Conservation (phyloP, 1,139 yeast species). For the Debaryomyces psychrophilus region DNA sequence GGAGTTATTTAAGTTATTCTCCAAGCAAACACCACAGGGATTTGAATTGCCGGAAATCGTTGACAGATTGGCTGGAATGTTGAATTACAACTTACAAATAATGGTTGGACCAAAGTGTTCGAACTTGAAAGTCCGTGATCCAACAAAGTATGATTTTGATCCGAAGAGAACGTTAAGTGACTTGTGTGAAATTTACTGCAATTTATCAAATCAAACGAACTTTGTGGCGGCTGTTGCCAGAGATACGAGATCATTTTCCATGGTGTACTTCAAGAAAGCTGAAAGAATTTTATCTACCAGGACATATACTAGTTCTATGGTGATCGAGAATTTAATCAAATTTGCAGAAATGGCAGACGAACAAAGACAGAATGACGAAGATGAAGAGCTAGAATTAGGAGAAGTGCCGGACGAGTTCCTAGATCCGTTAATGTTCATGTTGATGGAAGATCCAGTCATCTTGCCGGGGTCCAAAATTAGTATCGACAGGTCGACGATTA, state of each 20-base stretch:
- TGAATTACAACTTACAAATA: constrained; percentile 85
- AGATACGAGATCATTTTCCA: constrained; percentile 85
- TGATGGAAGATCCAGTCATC: constrained; percentile 95
- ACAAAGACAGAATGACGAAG: constrained; percentile 65
- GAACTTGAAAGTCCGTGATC: constrained; percentile 80
- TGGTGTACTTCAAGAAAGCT: constrained; percentile 70
- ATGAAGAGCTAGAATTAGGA: constrained; percentile 85
- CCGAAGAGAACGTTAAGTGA: constrained; percentile 74
- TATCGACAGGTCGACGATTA: constrained; percentile 88
- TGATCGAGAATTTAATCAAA: constrained; percentile 51
- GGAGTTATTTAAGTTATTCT: constrained; percentile 75
- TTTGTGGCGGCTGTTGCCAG: constrained; percentile 82
- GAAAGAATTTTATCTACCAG: constrained; percentile 62
- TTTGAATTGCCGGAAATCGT: constrained; percentile 89
- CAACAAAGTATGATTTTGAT: constrained; percentile 81
- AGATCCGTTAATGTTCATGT: constrained; percentile 93
- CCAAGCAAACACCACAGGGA: constrained; percentile 83
- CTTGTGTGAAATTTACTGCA: constrained; percentile 73
- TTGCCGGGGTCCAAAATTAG: constrained; percentile 83
- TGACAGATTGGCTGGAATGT: constrained; percentile 92
- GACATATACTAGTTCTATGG: constrained; percentile 53
- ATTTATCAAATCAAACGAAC: constrained; percentile 63
- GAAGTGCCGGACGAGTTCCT: constrained; percentile 95
- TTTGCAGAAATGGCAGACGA: constrained; percentile 69
- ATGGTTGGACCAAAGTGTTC: constrained; percentile 95